Conservation (phyloP, 2,329 filamentous ascomycete species). For the Apiospora kogelbergensis region DNA sequence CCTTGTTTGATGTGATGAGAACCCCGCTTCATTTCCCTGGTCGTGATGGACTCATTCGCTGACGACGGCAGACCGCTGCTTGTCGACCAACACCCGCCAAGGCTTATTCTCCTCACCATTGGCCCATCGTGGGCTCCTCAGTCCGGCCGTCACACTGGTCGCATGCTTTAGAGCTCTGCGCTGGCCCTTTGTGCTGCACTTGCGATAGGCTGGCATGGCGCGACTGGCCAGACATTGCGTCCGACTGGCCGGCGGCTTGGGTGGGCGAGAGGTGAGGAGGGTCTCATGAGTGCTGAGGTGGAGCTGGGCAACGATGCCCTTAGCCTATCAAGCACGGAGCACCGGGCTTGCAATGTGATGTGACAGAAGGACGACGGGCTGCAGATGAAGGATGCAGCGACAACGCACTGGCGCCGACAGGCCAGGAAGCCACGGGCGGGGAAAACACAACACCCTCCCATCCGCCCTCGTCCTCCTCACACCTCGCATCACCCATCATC, state of each 20-base stretch:
- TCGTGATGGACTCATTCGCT: constrained; percentile 15
- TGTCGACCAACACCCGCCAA: constrained; percentile 14
- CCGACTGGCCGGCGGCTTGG: constrained; percentile 40
- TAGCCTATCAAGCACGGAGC: constrained; percentile 43
- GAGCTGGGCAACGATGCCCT: constrained; percentile 29
- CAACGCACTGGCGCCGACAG: constrained; percentile 37
- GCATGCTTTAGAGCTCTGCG: constrained; percentile 40
- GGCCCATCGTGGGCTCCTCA: constrained; percentile 13
- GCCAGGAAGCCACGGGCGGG: neutral
- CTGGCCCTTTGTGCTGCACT: constrained; percentile 41
- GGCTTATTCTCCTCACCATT: constrained; percentile 16
- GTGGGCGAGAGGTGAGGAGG: constrained; percentile 28
- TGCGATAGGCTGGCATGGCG: constrained; percentile 38
- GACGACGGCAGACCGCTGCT: constrained; percentile 10
- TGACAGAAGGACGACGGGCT: constrained; percentile 42
- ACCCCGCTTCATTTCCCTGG: constrained; percentile 18
- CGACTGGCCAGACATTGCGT: constrained; percentile 28
- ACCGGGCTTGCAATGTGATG: constrained; percentile 35
- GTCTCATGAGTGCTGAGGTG: constrained; percentile 33
- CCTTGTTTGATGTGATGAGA: constrained; percentile 16
- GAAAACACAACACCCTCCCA: neutral
- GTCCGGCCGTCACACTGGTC: constrained; percentile 45
- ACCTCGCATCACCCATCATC: neutral
- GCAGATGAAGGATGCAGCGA: constrained; percentile 31
- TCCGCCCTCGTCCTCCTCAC: too few species aligned